Base-by-base conservation (phyloP, 768 basidiomycete species). In the Naganishia randhawae region DNA sequence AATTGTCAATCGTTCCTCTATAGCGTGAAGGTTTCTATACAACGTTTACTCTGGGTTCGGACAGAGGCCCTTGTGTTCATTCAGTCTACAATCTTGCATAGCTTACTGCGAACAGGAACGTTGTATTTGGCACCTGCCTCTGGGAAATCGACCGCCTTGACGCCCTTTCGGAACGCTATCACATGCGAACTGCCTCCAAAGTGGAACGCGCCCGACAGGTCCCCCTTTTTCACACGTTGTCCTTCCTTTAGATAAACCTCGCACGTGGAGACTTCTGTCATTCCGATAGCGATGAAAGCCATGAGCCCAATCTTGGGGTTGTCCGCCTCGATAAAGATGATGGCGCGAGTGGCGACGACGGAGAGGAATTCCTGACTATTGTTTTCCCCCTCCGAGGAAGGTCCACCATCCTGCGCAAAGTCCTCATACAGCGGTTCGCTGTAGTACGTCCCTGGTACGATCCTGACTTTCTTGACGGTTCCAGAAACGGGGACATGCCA, bases 241-340 rank as follows among this genome's bases (percentile, higher is more conserved):
- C 84, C 84, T 17, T 75, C 80, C 73, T 76, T 77, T 25, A 87
- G 86, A 0, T 78, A 83, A 22, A 83, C 73, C 69, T 84, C 82
- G 69, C 84, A 85, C n/a, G 85, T 87, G 25, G 85, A 87, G 0
- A 88, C 82, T 75, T 88, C 87, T 0, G 81, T 81, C 82, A 88
- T 86, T 0, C 87, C 87, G 11, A 88, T 82, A 0, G 77, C 84
- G 6, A 87, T 78, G 76, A 87, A 84, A 55, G 82, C 84, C 82
- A 87, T 81, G 48, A 87, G 69, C 1, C 86, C 86, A 45, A 88
- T 85, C 22, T 76, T 73, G 0, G 81, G 78, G 64, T 84, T 82
- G 61, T 85, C 83, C 0, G 85, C 81, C 70, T 85, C 78, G 76
- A 88, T 87, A 74, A 84, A 85, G 66, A 87, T 80, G 62, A 87